These are phyloP conservation scores for Lophium mytilinum DNA, from an alignment of 495 filamentous ascomycete genomes.

Conservation along the genomic window DNA sequence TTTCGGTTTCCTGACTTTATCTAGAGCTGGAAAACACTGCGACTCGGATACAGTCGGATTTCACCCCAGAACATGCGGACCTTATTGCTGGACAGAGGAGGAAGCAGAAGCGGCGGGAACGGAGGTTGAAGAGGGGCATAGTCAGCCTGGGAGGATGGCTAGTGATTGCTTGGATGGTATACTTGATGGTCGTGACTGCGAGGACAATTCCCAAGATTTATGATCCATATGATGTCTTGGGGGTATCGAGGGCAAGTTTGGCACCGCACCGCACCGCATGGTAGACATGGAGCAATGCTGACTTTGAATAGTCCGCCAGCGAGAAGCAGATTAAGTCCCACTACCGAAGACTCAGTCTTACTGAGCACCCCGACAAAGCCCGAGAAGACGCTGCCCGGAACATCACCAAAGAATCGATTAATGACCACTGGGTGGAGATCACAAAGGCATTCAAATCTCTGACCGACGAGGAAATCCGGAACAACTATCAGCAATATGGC, in stretches of 20 bases:
- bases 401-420: slow-evolving; percentile 77
- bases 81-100: slow-evolving; percentile 76
- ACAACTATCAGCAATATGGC: slow-evolving; percentile 92
- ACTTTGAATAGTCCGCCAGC: slow-evolving; percentile 52
- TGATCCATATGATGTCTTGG: slow-evolving; percentile 93
- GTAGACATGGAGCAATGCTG: not conserved
- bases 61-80: slow-evolving; percentile 71
- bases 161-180: slow-evolving; percentile 85
- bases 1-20: slow-evolving; percentile 10
- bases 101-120: slow-evolving; percentile 83
- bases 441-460: slow-evolving; percentile 96
- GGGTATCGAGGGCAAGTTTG: slow-evolving; percentile 61
- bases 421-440: slow-evolving; percentile 82
- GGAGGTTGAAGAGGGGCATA: slow-evolving; percentile 77
- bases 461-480: slow-evolving; percentile 92
- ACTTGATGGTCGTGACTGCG: slow-evolving; percentile 75
- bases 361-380: slow-evolving; percentile 88
- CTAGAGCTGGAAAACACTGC: slow-evolving; percentile 59
- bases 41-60: slow-evolving; percentile 63
- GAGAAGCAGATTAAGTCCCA: slow-evolving; percentile 86
- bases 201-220: slow-evolving; percentile 69
- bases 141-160: slow-evolving; percentile 69
- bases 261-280: not conserved
- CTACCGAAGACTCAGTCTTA: slow-evolving; percentile 77
- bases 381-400: slow-evolving; percentile 74